Evolutionary conservation across 208 protist species (phyloP), one percentile per base, ranked within the genome.

Genomic region (Novymonas esmeraldas): DNA sequence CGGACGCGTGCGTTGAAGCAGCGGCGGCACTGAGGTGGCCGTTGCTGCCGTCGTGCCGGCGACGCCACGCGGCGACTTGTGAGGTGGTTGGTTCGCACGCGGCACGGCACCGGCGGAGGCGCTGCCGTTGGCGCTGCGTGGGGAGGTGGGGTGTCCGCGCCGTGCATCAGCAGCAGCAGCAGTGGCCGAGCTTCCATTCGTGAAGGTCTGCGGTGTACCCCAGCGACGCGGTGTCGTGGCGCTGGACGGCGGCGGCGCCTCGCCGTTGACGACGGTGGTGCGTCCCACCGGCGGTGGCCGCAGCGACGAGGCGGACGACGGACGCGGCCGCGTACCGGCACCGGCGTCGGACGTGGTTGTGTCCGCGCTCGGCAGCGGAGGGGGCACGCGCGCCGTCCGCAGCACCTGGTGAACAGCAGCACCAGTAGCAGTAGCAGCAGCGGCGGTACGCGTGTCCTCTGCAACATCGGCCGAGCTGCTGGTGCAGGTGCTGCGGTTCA

Each of bases 131-230:
- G n/a, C n/a, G n/a, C n/a, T n/a, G n/a, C n/a, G n/a, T n/a, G n/a
- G n/a, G n/a, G n/a, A n/a, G n/a, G n/a, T n/a, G n/a, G n/a, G n/a
- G n/a, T n/a, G n/a, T n/a, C n/a, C n/a, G n/a, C n/a, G n/a, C 29
- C 55, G 33, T 13, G 55, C 55, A 2, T n/a, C 55, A 11, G 33
- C 20, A 20, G 38, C 52, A 14, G 33, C n/a, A n/a, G 33, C 22
- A 44, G 20, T 2, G 6, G 50, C 6, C 14, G 38, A 20, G 6
- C 28, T 26, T 41, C 9, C 38, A 14, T 6, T 41, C 34, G 34
- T 44, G 20, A 59, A 59, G 54, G 20, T 18, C 13, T 34, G 54
- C 38, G 54, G 36, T n/a, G 33, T 59, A 14, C 31, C 18, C 34
- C 31, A 22, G 6, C 28, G 31, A 6, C 36, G 54, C 18, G 54